These are phyloP conservation scores for Sugiyamaella neomexicana DNA, from an alignment of 1,139 yeast species.

Conservation along the genomic window DNA sequence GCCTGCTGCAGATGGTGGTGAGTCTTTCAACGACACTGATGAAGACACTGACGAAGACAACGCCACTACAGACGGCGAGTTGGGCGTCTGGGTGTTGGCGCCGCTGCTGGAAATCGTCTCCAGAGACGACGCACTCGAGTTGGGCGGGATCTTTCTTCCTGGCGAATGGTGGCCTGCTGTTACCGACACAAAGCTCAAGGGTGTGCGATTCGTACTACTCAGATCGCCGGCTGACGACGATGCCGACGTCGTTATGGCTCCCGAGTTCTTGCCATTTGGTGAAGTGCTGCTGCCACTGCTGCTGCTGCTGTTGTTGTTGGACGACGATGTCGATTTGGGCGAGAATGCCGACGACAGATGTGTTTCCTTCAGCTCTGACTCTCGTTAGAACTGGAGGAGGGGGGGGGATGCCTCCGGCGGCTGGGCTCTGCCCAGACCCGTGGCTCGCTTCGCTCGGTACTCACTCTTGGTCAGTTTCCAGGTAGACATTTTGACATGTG, in stretches of 20 bases:
- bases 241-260: conserved; percentile 5
- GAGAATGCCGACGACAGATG: conserved; percentile 39
- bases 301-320: neutral
- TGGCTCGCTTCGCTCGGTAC: conserved; percentile 19
- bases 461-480: conserved; percentile 44
- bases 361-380: conserved; percentile 42
- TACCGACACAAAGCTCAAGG: conserved; percentile 22
- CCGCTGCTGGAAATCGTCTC: conserved; percentile 5
- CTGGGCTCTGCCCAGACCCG: neutral
- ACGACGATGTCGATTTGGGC: conserved; percentile 20
- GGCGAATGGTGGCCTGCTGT: conserved; percentile 24
- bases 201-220: conserved; percentile 10
- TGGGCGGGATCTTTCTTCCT: conserved; percentile 17
- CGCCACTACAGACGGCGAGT: conserved; percentile 15
- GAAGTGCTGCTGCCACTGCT: neutral
- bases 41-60: conserved; percentile 15
- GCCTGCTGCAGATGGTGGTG: conserved; percentile 1
- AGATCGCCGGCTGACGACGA: conserved; percentile 25
- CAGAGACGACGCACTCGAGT: conserved; percentile 4
- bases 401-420: too few species aligned
- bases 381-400: too few species aligned
- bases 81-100: conserved; percentile 1
- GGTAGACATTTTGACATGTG: conserved; percentile 27
- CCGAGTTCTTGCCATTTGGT: conserved; percentile 8
- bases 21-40: conserved; percentile 11